Evolutionary conservation across 2,329 filamentous ascomycete genomes (phyloP).

Genomic region (Fusarium coffeatum): DNA sequence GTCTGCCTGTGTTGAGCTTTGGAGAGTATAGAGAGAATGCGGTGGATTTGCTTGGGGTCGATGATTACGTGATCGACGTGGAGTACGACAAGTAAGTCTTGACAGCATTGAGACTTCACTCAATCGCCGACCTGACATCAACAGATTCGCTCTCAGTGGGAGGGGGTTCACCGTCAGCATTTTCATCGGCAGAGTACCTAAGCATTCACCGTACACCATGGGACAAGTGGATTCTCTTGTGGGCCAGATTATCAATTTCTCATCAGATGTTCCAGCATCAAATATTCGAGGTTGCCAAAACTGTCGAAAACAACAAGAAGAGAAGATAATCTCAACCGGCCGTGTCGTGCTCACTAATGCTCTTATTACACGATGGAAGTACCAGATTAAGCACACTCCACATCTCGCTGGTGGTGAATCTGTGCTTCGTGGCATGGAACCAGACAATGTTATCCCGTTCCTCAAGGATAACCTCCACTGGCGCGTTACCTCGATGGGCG

Average conservation of each 20-base stretch:
- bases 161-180: background rate
- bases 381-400: background rate
- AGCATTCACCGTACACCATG: background rate
- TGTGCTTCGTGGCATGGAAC: background rate
- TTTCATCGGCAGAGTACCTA: background rate
- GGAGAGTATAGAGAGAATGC: background rate
- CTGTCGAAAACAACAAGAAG: background rate
- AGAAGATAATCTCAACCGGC: background rate
- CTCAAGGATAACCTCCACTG: background rate
- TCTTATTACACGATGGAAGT: constrained; percentile 4
- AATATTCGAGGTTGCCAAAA: background rate
- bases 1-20: background rate
- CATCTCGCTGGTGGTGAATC: rapidly evolving
- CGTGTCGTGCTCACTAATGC: background rate
- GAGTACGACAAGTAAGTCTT: background rate
- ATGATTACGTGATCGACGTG: background rate
- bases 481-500: background rate
- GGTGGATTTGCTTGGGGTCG: background rate
- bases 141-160: background rate
- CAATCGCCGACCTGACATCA: no score
- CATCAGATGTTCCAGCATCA: background rate
- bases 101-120: no score
- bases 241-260: background rate
- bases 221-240: background rate
- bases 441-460: background rate